A percentile compares a stretch with the other conserved stretches of the same genome.
Evolutionary conservation across 2,329 filamentous ascomycete species (phyloP).

Genomic region (Mycosphaerella sp.): DNA sequence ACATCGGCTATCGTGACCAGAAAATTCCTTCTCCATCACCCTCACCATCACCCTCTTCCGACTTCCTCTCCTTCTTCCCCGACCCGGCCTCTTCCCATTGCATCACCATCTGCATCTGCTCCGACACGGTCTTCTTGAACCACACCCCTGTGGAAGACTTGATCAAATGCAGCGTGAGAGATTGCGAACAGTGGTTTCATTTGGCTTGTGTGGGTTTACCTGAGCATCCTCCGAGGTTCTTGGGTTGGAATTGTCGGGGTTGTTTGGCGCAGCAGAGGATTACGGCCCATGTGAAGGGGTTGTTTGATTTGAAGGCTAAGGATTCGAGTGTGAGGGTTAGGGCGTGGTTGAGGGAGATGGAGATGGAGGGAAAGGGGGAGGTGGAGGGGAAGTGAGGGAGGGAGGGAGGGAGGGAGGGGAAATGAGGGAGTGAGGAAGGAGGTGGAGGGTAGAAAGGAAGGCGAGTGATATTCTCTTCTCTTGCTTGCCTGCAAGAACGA

Average conservation of each 20-base stretch:
- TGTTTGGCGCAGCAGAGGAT: constrained; percentile 4
- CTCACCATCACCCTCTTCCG: too few relatives aligned
- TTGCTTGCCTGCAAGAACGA: too few relatives aligned
- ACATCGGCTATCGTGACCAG: too few relatives aligned
- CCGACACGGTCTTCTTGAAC: background rate
- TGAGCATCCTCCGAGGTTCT: constrained; percentile 10
- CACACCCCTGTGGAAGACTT: constrained; percentile 8
- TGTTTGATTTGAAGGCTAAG: background rate
- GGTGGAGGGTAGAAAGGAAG: too few relatives aligned
- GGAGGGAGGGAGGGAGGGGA: background rate
- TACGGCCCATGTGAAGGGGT: background rate
- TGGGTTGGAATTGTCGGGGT: constrained; percentile 16
- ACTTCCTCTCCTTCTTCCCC: too few relatives aligned
- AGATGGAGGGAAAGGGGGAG: background rate
- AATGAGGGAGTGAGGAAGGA: background rate
- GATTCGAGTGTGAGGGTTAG: constrained; percentile 1
- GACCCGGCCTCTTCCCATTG: too few relatives aligned
- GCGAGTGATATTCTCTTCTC: too few relatives aligned
- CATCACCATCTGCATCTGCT: constrained; percentile 6
- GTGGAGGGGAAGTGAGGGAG: background rate
- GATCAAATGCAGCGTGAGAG: constrained; percentile 12
- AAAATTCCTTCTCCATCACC: too few relatives aligned
- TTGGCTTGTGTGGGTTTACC: constrained; percentile 14
- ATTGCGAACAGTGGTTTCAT: constrained; percentile 18
- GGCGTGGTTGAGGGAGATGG: constrained; percentile 6